These are phyloP conservation scores for Corymbia calophylla DNA, from an alignment of 441 rosid genomes.

Conservation along the genomic window DNA sequence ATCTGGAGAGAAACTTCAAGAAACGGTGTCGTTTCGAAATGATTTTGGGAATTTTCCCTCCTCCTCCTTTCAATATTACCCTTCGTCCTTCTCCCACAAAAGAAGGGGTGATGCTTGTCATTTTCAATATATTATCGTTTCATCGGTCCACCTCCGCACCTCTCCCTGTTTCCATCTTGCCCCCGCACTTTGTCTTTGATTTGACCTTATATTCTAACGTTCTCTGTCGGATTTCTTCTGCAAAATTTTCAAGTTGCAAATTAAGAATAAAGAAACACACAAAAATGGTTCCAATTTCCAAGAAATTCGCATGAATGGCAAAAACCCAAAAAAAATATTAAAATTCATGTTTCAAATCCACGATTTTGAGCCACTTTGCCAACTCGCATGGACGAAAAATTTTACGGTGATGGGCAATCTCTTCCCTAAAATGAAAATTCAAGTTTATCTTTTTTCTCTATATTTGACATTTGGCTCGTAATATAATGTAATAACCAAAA, in stretches of 20 bases:
- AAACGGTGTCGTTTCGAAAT: neutral
- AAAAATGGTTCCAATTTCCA: neutral
- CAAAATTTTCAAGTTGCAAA: neutral
- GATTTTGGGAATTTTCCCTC: neutral
- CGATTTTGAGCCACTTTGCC: neutral
- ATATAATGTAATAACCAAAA: rapidly evolving
- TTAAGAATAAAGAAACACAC: neutral
- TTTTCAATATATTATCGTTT: neutral
- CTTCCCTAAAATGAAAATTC: rapidly evolving
- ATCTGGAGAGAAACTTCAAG: rapidly evolving
- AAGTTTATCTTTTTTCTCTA: neutral
- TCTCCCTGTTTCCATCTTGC: neutral
- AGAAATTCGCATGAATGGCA: neutral
- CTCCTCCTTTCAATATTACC: neutral
- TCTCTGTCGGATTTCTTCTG: neutral
- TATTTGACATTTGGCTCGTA: rapidly evolving
- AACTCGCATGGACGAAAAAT: neutral
- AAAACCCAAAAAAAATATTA: neutral
- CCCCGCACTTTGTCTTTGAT: neutral
- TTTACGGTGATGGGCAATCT: neutral
- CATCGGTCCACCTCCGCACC: neutral
- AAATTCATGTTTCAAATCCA: neutral
- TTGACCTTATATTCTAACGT: neutral
- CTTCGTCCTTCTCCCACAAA: neutral
- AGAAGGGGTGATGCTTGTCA: neutral